Conservation (phyloP, 768 basidiomycete genomes). For the Astraeus odoratus region DNA sequence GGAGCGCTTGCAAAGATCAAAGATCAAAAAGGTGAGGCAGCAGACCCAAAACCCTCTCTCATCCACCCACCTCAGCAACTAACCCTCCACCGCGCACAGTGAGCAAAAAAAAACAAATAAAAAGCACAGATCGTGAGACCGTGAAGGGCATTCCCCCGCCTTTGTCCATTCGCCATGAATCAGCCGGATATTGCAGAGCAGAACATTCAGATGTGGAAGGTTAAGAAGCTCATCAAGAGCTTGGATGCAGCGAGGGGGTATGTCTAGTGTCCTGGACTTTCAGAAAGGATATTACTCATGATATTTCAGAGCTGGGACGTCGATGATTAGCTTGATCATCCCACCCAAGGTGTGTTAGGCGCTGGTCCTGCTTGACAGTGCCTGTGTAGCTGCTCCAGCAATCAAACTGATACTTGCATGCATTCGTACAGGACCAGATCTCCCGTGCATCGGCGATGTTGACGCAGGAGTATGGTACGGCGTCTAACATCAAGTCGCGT, state of each 20-base stretch:
- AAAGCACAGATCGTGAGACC: neutral
- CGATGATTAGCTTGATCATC: conserved; percentile 97
- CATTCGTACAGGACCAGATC: conserved; percentile 71
- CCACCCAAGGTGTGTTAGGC: conserved; percentile 70
- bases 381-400: conserved; percentile 4
- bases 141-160: conserved; percentile 5
- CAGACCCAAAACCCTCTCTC: neutral
- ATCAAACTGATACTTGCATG: neutral
- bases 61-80: neutral
- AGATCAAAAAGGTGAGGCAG: conserved; percentile 1
- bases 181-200: conserved; percentile 80
- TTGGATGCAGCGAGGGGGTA: conserved; percentile 72
- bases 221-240: conserved; percentile 98
- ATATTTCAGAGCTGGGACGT: conserved; percentile 75
- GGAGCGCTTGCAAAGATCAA: conserved; percentile 6
- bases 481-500: conserved; percentile 99
- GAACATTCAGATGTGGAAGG: conserved; percentile 97
- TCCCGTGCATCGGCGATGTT: conserved; percentile 92
- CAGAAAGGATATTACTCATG: conserved; percentile 15
- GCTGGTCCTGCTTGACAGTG: conserved; percentile 3
- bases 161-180: conserved; percentile 51
- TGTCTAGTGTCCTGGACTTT: conserved; percentile 1
- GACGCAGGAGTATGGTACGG: conserved; percentile 96
- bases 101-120: neutral
- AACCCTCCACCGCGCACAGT: neutral